Conservation (phyloP, 1,139 yeast species). For the Nakaseomyces kungkrabaensis region DNA sequence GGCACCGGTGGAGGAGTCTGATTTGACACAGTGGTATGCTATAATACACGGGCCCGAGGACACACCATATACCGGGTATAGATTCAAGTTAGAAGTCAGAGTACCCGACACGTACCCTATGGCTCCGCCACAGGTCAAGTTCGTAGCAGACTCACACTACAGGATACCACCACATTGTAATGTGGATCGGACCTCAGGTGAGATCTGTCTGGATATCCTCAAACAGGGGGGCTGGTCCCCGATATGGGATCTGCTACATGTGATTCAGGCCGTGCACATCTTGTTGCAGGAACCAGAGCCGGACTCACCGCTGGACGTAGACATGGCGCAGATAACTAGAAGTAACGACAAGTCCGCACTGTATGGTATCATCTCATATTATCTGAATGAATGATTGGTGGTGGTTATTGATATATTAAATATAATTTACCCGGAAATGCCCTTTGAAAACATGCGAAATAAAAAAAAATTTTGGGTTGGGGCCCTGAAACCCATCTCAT, state of each 20-base stretch:
- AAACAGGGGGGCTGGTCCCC: conserved; percentile 66
- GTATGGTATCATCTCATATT: conserved; percentile 53
- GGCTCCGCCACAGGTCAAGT: conserved; percentile 55
- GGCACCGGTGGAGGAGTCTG: conserved; percentile 34
- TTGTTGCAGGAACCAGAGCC: conserved; percentile 74
- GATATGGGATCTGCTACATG: conserved; percentile 69
- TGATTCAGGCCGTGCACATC: conserved; percentile 62
- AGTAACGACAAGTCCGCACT: conserved; percentile 48
- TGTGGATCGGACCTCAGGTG: conserved; percentile 59
- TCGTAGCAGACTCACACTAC: conserved; percentile 37
- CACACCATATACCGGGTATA: conserved; percentile 46
- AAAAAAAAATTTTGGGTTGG: too few species aligned
- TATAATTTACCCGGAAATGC: too few species aligned
- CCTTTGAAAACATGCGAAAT: too few species aligned
- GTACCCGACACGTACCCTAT: conserved; percentile 55
- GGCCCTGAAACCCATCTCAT: too few species aligned
- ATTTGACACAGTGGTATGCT: conserved; percentile 52
- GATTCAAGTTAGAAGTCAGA: conserved; percentile 46
- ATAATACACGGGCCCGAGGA: conserved; percentile 47
- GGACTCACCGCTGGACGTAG: conserved; percentile 76
- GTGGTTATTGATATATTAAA: too few species aligned
- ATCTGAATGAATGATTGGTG: conserved; percentile 28
- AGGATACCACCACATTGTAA: conserved; percentile 52
- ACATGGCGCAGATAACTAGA: conserved; percentile 68
- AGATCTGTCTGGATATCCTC: conserved; percentile 74